These are phyloP conservation scores for Aspergillus niger DNA, from an alignment of 2,329 filamentous ascomycete genomes.

Conservation along the genomic window DNA sequence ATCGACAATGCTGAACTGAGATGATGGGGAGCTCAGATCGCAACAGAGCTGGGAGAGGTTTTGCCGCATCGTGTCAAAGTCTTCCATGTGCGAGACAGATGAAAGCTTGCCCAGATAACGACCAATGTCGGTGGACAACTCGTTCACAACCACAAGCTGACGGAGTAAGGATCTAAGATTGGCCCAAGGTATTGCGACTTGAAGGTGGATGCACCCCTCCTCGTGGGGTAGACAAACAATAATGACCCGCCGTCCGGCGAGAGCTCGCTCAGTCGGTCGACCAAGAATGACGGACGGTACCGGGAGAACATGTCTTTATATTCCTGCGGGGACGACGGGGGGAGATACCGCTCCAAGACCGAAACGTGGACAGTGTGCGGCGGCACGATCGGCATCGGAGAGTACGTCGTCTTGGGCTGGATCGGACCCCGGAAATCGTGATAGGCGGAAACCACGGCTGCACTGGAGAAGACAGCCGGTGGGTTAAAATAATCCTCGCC, in stretches of 20 bases:
- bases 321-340: conserved; percentile 60
- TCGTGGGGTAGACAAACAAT: conserved; percentile 65
- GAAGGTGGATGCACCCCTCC: conserved; percentile 59
- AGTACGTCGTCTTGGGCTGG: conserved; percentile 42
- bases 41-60: conserved; percentile 45
- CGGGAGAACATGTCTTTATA: conserved; percentile 60
- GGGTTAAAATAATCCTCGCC: conserved; percentile 64
- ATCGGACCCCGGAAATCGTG: conserved; percentile 56
- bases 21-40: conserved; percentile 39
- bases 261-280: conserved; percentile 63
- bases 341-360: conserved; percentile 66
- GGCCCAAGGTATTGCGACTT: conserved; percentile 62
- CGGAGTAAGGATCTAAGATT: conserved; percentile 62
- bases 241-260: conserved; percentile 59
- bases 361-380: conserved; percentile 63
- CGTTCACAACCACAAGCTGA: conserved; percentile 60
- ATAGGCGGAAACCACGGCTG: conserved; percentile 61
- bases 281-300: conserved; percentile 58
- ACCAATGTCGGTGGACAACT: conserved; percentile 59
- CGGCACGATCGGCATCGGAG: conserved; percentile 60
- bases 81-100: conserved; percentile 56
- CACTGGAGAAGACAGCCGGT: conserved; percentile 61
- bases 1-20: conserved; percentile 51
- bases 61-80: conserved; percentile 54
- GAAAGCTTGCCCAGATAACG: conserved; percentile 56